These are phyloP conservation scores for Oenanthe javanica DNA, from an alignment of 140 eudicot species.

Conservation along the genomic window DNA sequence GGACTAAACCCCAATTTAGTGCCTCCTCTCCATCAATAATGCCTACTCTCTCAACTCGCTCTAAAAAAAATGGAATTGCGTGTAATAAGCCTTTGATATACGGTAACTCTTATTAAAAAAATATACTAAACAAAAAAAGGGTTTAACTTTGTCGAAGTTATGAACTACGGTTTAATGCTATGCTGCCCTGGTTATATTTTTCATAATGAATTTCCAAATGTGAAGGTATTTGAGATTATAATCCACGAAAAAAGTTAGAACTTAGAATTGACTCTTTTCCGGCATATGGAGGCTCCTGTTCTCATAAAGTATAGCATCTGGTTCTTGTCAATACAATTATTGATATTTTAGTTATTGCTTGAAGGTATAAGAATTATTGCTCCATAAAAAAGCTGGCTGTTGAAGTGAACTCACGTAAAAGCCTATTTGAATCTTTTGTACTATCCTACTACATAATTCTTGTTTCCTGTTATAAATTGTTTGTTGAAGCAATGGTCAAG, in stretches of 20 bases:
- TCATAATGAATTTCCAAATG: not conserved
- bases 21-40: too few relatives aligned
- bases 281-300: constrained; percentile 12
- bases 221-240: not conserved
- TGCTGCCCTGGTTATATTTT: not conserved
- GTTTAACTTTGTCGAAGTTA: not conserved
- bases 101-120: too few relatives aligned
- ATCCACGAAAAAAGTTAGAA: not conserved
- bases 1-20: too few relatives aligned
- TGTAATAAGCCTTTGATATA: too few relatives aligned
- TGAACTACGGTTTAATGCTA: not conserved
- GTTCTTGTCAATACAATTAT: constrained; percentile 43
- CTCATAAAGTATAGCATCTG: constrained; percentile 36
- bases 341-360: constrained; percentile 24
- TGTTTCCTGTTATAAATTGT: constrained; percentile 9
- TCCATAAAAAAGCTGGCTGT: constrained; percentile 12
- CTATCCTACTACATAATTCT: constrained; percentile 21
- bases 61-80: too few relatives aligned
- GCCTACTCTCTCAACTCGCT: too few relatives aligned
- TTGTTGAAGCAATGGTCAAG: constrained; percentile 12
- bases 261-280: not conserved
- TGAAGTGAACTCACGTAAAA: constrained; percentile 15
- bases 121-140: not conserved
- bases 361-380: constrained; percentile 20
- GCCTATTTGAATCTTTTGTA: constrained; percentile 37